Conservation (phyloP, 2,329 filamentous ascomycete genomes). For the Onygenales sp. region DNA sequence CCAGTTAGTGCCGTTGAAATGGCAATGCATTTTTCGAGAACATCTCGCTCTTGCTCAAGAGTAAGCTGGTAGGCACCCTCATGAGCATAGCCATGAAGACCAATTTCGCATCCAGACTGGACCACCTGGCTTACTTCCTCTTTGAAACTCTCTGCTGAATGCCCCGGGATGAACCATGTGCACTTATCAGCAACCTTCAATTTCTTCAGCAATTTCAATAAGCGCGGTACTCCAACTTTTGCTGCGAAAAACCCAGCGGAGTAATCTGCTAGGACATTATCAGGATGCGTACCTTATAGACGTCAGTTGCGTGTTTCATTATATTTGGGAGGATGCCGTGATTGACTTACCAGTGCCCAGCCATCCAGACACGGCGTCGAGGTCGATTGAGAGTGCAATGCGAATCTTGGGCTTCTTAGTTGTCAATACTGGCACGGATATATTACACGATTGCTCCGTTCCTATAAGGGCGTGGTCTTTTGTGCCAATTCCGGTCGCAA, state of each 20-base stretch:
- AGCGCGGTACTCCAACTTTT: constrained; percentile 46
- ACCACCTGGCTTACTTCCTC: constrained; percentile 44
- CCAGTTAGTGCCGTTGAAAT: constrained; percentile 63
- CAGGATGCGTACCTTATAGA: constrained; percentile 28
- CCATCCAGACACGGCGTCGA: constrained; percentile 53
- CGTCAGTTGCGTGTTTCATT: neutral
- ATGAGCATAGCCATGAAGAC: constrained; percentile 53
- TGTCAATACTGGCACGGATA: constrained; percentile 8
- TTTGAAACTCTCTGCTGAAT: constrained; percentile 50
- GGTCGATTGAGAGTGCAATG: constrained; percentile 36
- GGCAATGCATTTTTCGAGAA: constrained; percentile 64
- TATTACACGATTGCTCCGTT: neutral
- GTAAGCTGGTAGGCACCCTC: constrained; percentile 64
- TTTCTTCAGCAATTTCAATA: constrained; percentile 46
- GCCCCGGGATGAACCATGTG: constrained; percentile 53
- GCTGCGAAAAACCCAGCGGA: constrained; percentile 47
- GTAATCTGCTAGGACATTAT: constrained; percentile 49
- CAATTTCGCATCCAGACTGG: constrained; percentile 45
- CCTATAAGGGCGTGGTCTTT: too few relatives aligned
- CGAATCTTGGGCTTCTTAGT: constrained; percentile 16
- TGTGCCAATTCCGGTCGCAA: too few relatives aligned
- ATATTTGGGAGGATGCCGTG: neutral
- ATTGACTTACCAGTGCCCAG: constrained; percentile 43
- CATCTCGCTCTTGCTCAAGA: constrained; percentile 61
- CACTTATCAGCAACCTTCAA: constrained; percentile 42